A percentile compares a stretch with the other conserved stretches of the same genome.
Conservation (phyloP, 495 filamentous ascomycete species). For the Talaromyces wortmannii region DNA sequence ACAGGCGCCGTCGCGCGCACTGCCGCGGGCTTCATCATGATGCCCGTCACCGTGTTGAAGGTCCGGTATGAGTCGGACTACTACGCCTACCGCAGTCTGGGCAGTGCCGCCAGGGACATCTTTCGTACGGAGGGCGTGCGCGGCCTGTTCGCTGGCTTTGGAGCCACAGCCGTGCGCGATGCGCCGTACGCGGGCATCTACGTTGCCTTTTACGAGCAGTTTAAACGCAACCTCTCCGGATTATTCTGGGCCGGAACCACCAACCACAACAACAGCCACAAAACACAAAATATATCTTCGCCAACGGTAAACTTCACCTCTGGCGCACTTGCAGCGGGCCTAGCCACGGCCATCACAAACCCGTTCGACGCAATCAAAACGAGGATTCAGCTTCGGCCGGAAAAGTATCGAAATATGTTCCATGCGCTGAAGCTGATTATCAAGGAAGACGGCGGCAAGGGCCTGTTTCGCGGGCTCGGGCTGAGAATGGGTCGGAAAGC, state of each 20-base stretch:
- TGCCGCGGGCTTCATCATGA: constrained; percentile 81
- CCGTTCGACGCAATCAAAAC: constrained; percentile 97
- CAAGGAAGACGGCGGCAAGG: constrained; percentile 68
- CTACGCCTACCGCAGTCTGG: constrained; percentile 78
- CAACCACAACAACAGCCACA: constrained; percentile 10
- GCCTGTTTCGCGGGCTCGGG: constrained; percentile 80
- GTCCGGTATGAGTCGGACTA: constrained; percentile 86
- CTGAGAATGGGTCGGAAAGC: constrained; percentile 89
- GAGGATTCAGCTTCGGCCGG: constrained; percentile 82
- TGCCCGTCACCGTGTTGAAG: constrained; percentile 96
- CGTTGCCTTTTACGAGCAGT: constrained; percentile 88
- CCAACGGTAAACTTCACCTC: constrained; percentile 79
- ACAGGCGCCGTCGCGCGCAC: constrained; percentile 80
- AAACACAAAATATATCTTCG: constrained; percentile 22
- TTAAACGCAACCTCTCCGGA: constrained; percentile 45
- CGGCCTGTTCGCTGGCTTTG: constrained; percentile 90
- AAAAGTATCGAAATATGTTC: constrained; percentile 77
- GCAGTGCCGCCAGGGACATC: constrained; percentile 68
- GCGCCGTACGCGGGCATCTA: constrained; percentile 95
- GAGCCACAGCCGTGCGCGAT: constrained; percentile 87
- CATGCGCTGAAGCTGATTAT: constrained; percentile 71
- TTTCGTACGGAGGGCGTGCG: constrained; percentile 62
- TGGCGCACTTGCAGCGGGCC: constrained; percentile 68
- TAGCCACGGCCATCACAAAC: constrained; percentile 85
- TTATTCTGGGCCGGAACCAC: not conserved